These are phyloP conservation scores for Backusella mclennaniae DNA, from an alignment of 192 early-diverging fungal genomes.

Conservation along the genomic window DNA sequence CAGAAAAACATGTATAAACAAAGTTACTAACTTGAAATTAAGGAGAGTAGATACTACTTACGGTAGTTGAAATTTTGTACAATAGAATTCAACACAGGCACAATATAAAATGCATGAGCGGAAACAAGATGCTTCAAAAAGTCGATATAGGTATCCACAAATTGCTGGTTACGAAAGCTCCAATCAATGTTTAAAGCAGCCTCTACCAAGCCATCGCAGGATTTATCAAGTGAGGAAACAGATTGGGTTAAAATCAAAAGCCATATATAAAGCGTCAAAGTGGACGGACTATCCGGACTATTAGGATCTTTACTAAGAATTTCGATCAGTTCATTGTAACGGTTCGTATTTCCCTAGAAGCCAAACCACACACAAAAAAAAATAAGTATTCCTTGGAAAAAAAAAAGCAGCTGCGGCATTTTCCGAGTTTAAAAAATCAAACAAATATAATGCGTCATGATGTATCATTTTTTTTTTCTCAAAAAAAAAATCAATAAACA, in stretches of 20 bases:
- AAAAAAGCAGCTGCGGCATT: background rate
- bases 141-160: slow-evolving; percentile 56
- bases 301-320: background rate
- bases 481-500: background rate
- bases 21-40: background rate
- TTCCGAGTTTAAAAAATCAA: slow-evolving; percentile 7
- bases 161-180: slow-evolving; percentile 44
- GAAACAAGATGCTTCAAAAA: slow-evolving; percentile 75
- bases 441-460: background rate
- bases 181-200: slow-evolving; percentile 63
- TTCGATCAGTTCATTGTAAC: background rate
- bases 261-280: slow-evolving; percentile 40
- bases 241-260: slow-evolving; percentile 44
- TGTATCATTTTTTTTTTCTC: background rate
- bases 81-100: slow-evolving; percentile 58
- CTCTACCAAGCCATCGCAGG: slow-evolving; percentile 51
- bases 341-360: background rate
- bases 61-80: slow-evolving; percentile 52
- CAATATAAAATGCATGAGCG: slow-evolving; percentile 67
- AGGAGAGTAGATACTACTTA: slow-evolving; percentile 23
- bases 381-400: background rate
- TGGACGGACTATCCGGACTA: background rate
- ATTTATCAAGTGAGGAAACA: slow-evolving; percentile 44
- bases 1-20: background rate
- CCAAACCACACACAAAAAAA: background rate